phyloP scores from a whole-genome alignment of 208 protist genomes.

The Trypanosoma brucei region DNA sequence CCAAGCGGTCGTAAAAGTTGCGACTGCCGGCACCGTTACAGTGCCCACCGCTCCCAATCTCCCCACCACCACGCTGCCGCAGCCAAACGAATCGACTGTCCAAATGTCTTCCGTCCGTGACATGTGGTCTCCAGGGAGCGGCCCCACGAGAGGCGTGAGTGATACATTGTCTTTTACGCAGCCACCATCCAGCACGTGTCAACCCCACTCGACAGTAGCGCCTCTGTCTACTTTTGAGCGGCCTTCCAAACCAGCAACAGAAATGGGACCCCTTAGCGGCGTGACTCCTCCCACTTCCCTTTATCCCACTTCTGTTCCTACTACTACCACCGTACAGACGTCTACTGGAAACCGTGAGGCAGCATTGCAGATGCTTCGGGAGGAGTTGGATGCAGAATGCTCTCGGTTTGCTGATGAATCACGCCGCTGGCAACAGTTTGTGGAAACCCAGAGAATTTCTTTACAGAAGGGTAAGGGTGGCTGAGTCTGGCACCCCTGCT shows the following conservation, averaged over 20 bases:
- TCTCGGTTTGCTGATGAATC: slow-evolving; percentile 40
- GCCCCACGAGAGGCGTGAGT: slow-evolving; percentile 2
- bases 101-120: slow-evolving; percentile 16
- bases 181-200: neutral
- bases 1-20: slow-evolving; percentile 17
- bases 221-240: no score
- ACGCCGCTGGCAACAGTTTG: slow-evolving; percentile 41
- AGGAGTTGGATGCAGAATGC: slow-evolving; percentile 50
- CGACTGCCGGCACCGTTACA: neutral
- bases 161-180: slow-evolving; percentile 3
- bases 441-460: slow-evolving; percentile 17
- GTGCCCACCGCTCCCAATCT: neutral
- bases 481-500: no score
- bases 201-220: no score
- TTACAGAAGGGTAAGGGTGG: slow-evolving; percentile 25
- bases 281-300: neutral
- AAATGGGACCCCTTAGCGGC: no score
- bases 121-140: neutral
- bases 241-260: no score
- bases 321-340: neutral
- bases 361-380: slow-evolving; percentile 38
- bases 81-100: slow-evolving; percentile 12
- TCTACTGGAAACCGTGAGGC: slow-evolving; percentile 5
- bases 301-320: neutral
- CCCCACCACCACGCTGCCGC: neutral